Evolutionary conservation across 1,284 basidiomycete genomes (phyloP).

Genomic region (Fomitopsis schrenkii): DNA sequence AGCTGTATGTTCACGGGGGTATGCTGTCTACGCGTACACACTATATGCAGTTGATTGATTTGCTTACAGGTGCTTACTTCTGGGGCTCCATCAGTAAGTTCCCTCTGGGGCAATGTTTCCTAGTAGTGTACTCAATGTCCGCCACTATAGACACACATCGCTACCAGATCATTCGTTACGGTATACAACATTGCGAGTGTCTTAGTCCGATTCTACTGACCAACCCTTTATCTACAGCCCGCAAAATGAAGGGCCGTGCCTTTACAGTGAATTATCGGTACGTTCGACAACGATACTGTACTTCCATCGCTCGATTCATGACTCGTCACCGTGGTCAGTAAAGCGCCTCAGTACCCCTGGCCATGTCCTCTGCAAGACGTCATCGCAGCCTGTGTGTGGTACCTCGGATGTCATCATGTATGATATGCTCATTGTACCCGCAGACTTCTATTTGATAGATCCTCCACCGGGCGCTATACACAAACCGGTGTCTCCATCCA

Average conservation of each 20-base stretch:
- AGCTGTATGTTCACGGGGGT: conserved; percentile 78
- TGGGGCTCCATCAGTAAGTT: conserved; percentile 62
- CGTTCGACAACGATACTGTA: not conserved
- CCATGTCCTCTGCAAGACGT: conserved; percentile 83
- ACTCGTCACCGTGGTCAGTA: conserved; percentile 39
- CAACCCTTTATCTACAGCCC: conserved; percentile 36
- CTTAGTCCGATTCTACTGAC: not conserved
- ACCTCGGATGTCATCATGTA: not conserved
- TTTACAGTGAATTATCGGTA: conserved; percentile 62
- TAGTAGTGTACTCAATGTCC: not conserved
- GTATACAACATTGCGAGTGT: conserved; percentile 26
- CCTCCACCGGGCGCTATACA: conserved; percentile 73
- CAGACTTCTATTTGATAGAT: conserved; percentile 76
- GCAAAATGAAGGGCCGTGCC: conserved; percentile 67
- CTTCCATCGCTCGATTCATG: not conserved
- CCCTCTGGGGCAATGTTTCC: not conserved
- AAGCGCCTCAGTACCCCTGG: conserved; percentile 86
- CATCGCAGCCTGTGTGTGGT: conserved; percentile 60
- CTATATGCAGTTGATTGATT: not conserved
- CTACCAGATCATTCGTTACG: conserved; percentile 60
- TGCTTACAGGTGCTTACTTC: conserved; percentile 49
- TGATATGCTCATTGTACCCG: not conserved
- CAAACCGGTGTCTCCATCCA: conserved; percentile 62
- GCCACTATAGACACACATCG: conserved; percentile 58
- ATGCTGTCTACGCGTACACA: conserved; percentile 7